Conservation (phyloP, 2,329 filamentous ascomycete species). For the Pyrenophora tritici-repentis region DNA sequence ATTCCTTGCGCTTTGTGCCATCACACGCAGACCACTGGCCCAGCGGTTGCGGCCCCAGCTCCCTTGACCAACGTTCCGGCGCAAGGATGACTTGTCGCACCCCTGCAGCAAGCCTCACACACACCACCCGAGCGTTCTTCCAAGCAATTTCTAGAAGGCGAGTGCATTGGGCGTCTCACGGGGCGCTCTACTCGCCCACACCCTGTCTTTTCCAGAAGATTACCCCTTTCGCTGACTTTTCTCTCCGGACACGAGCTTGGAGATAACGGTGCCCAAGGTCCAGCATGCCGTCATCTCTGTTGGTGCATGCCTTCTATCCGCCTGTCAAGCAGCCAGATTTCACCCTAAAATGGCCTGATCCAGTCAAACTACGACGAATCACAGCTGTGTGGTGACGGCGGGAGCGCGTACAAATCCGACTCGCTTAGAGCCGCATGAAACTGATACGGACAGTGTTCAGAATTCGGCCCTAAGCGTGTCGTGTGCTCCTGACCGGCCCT, state of each 20-base stretch:
- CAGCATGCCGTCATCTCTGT: slow-evolving; percentile 15
- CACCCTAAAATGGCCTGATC: slow-evolving; percentile 2
- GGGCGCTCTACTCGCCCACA: slow-evolving; percentile 34
- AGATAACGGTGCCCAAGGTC: slow-evolving; percentile 22
- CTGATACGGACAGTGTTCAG: slow-evolving; percentile 18
- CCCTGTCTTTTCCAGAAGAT: slow-evolving; percentile 46
- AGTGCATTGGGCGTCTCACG: slow-evolving; percentile 26
- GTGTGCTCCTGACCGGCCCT: slow-evolving; percentile 11
- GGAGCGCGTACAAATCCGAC: slow-evolving; percentile 26
- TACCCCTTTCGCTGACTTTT: slow-evolving; percentile 39
- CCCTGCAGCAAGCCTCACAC: slow-evolving; percentile 33
- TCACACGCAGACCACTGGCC: slow-evolving; percentile 27
- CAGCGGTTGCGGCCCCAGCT: slow-evolving; percentile 38
- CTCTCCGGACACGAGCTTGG: slow-evolving; percentile 20
- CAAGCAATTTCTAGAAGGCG: slow-evolving; percentile 45
- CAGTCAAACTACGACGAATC: not conserved
- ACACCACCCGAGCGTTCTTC: slow-evolving; percentile 40
- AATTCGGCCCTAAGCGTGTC: slow-evolving; percentile 16
- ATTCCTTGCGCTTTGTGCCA: slow-evolving; percentile 30
- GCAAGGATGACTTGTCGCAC: slow-evolving; percentile 36
- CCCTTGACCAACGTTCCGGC: slow-evolving; percentile 34
- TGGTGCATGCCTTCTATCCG: slow-evolving; percentile 19
- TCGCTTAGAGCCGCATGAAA: slow-evolving; percentile 23
- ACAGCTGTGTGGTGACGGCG: slow-evolving; percentile 5
- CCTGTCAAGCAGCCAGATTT: slow-evolving; percentile 13